Evolutionary conservation across 345 rosid species (phyloP), one percentile per base, ranked within the genome.

Genomic region (Anacardium occidentale): DNA sequence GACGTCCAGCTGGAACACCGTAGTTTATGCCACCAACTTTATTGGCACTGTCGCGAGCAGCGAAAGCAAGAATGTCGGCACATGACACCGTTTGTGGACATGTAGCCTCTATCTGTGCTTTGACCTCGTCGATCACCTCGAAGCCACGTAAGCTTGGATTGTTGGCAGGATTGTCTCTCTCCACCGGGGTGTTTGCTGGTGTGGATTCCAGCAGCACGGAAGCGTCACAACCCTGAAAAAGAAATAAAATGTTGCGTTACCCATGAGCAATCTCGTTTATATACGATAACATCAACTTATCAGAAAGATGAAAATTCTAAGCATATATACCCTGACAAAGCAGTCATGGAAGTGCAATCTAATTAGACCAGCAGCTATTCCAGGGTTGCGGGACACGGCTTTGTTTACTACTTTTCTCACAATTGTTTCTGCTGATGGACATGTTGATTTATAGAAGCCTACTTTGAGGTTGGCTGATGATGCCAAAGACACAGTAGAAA

Each of bases 21-120:
- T 83, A 83, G 66, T 79, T 59, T 34, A 81, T 77, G 5, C 82
- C 73, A 1, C 89, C 89, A 3, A 72, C 61, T 48, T 59, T 64
- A 25, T 7, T 14, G 47, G 82, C 57, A n/a, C 88, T 79, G 75
- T 87, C 91, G 0, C 89, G 71, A 5, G 91, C 89, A 0, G 91
- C 87, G 20, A 87, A 85, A 6, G 89, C 83, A 5, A 87, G 6
- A 55, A 87, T 83, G 76, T 87, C 89, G 0, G 89, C 83, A 10
- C 89, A 87, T 0, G 89, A 87, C 13, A 87, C 87, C 0, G 74
- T 82, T 10, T 74, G 42, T 2, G 86, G 87, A 47, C 91, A 87
- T 17, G 20, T 10, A 3, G 81, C 81, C 69, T 85, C 89, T 20
- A 85, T 58, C 50, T 14, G 67, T 10, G 81, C 62, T 57, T 87